A percentile compares a stretch with the other conserved stretches of the same genome.
Evolutionary conservation across 441 rosid species (phyloP).

Genomic region (Euphorbia neoarborescens): DNA sequence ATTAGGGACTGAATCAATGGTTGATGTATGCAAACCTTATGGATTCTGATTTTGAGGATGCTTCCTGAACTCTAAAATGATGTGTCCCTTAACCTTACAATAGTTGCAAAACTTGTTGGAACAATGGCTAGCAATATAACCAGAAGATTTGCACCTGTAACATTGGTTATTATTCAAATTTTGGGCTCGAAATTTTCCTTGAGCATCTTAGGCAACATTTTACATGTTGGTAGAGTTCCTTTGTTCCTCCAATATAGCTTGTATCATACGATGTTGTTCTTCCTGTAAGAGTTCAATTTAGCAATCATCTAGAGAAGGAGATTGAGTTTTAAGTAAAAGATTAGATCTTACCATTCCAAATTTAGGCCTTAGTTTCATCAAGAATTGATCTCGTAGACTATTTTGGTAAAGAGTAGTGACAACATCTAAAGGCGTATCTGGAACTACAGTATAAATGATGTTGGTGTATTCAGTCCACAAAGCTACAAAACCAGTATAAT

Average conservation of each 20-base stretch:
- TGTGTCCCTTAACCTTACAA: neutral
- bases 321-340: neutral
- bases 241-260: neutral
- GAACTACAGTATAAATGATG: neutral
- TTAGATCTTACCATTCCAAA: neutral
- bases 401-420: too few relatives aligned
- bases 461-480: conserved; percentile 4
- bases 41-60: neutral
- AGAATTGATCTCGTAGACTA: too few relatives aligned
- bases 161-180: neutral
- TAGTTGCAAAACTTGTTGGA: neutral
- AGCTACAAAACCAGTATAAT: too few relatives aligned
- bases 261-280: neutral
- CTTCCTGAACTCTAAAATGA: neutral
- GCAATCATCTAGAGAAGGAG: neutral
- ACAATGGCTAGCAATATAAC: too few relatives aligned
- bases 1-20: neutral
- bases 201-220: neutral
- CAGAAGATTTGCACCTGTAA: too few relatives aligned
- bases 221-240: neutral
- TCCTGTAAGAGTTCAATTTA: too few relatives aligned
- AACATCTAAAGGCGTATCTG: too few relatives aligned
- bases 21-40: neutral
- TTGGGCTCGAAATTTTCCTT: neutral
- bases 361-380: too few relatives aligned